Evolutionary conservation across 2,329 filamentous ascomycete species (phyloP).

Genomic region (Huntiella decipiens): DNA sequence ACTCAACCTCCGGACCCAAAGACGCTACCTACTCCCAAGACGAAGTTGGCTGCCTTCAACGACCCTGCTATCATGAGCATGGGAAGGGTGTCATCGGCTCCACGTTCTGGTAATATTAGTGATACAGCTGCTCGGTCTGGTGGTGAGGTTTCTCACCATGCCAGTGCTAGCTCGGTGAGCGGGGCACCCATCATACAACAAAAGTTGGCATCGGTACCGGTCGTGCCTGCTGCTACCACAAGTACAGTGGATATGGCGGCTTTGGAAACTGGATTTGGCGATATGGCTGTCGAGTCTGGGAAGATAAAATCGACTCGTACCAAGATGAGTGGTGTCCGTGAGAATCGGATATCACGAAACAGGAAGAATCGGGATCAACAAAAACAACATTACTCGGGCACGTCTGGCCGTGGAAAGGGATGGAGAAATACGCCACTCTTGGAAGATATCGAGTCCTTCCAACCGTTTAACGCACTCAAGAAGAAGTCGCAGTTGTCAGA

Average conservation of each 20-base stretch:
- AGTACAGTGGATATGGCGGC: background rate
- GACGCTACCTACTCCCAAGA: background rate
- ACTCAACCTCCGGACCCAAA: background rate
- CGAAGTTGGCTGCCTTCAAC: slow-evolving; percentile 30
- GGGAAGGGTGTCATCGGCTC: slow-evolving; percentile 13
- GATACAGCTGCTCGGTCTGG: background rate
- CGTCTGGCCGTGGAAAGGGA: slow-evolving; percentile 26
- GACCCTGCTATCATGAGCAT: slow-evolving; percentile 71
- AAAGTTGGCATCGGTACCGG: no score
- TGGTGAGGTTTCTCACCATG: background rate
- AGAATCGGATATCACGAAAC: slow-evolving; percentile 4
- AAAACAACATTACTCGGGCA: background rate
- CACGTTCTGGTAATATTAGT: slow-evolving; percentile 2
- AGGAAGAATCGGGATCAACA: slow-evolving; percentile 6
- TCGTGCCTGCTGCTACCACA: background rate
- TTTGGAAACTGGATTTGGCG: slow-evolving; percentile 3
- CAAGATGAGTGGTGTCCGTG: background rate
- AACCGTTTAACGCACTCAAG: slow-evolving; percentile 43
- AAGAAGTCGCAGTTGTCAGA: slow-evolving; percentile 24
- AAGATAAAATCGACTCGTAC: background rate
- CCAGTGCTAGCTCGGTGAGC: background rate
- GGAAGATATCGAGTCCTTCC: slow-evolving; percentile 37
- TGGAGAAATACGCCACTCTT: slow-evolving; percentile 42
- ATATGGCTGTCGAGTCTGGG: background rate
- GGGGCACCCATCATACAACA: background rate